Evolutionary conservation across 768 basidiomycete species (phyloP).

Genomic region (Calocera cornea): DNA sequence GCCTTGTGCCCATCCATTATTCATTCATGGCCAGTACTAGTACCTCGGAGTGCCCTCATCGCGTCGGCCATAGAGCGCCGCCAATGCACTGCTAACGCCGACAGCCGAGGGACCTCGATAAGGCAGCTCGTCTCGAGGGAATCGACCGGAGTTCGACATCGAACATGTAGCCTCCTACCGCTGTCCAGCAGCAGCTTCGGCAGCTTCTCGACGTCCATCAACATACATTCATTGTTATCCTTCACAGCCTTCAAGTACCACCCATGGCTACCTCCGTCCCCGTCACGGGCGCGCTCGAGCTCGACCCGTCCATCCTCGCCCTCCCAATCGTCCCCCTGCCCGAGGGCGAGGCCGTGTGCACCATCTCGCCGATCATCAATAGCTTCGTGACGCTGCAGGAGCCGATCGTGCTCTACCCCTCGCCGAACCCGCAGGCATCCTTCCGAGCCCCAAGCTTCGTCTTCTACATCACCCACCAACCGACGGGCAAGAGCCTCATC

Average conservation of each 20-base stretch:
- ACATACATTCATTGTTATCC: not conserved
- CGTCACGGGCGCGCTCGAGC: not conserved
- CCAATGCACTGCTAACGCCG: not conserved
- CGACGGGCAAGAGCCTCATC: not conserved
- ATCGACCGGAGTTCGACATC: not conserved
- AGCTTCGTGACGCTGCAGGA: not conserved
- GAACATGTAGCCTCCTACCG: not conserved
- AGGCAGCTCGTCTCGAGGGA: not conserved
- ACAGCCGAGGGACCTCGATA: too few species aligned
- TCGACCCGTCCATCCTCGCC: not conserved
- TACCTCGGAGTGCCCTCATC: too few species aligned
- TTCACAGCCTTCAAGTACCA: not conserved
- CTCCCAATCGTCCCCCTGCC: not conserved
- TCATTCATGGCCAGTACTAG: too few species aligned
- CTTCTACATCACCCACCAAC: not conserved
- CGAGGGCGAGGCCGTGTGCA: not conserved
- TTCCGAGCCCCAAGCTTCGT: conserved; percentile 1
- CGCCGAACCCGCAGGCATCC: not conserved
- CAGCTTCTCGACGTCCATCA: not conserved
- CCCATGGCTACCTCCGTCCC: not conserved
- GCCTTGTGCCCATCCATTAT: too few species aligned
- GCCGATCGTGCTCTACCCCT: conserved; percentile 1
- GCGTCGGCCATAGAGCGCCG: too few species aligned
- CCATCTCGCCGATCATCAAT: not conserved
- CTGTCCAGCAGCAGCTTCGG: not conserved